Evolutionary conservation across 169 alveolate genomes (phyloP).

Genomic region (Eimeria praecox): DNA sequence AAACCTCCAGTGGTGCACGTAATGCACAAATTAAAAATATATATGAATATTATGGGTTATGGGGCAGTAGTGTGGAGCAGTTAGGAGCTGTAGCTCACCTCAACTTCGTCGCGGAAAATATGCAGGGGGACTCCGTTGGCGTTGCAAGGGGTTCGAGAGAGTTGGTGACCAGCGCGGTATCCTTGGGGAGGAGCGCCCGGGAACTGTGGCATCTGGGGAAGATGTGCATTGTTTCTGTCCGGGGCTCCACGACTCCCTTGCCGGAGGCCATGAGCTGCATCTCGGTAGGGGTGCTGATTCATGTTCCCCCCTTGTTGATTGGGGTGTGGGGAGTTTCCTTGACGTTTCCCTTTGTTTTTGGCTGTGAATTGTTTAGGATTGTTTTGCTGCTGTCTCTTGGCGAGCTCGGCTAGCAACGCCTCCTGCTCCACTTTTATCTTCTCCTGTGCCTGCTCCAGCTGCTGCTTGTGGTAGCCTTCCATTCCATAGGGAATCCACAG

Average conservation of each 20-base stretch:
- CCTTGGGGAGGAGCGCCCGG: not conserved
- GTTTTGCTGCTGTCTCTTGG: not conserved
- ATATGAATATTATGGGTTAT: not conserved
- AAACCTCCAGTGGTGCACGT: not conserved
- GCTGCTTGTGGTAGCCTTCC: constrained; percentile 27
- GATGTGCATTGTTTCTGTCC: not conserved
- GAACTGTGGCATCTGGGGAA: not conserved
- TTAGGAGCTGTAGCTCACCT: not conserved
- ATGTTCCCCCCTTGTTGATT: not conserved
- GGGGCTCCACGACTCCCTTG: not conserved
- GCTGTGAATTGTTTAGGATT: not conserved
- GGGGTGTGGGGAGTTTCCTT: not conserved
- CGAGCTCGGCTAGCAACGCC: not conserved
- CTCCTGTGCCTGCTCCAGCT: not conserved
- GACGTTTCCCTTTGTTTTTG: not conserved
- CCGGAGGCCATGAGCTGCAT: not conserved
- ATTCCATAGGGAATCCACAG: constrained; percentile 54
- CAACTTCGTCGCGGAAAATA: constrained; percentile 30
- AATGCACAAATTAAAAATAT: not conserved
- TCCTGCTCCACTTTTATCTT: not conserved
- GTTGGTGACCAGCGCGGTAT: not conserved
- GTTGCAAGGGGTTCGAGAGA: not conserved
- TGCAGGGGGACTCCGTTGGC: constrained; percentile 43
- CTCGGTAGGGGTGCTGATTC: not conserved
- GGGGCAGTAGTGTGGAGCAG: too few relatives aligned